Conservation (phyloP, 208 protist genomes). For the Acanthamoeba lenticulata region DNA sequence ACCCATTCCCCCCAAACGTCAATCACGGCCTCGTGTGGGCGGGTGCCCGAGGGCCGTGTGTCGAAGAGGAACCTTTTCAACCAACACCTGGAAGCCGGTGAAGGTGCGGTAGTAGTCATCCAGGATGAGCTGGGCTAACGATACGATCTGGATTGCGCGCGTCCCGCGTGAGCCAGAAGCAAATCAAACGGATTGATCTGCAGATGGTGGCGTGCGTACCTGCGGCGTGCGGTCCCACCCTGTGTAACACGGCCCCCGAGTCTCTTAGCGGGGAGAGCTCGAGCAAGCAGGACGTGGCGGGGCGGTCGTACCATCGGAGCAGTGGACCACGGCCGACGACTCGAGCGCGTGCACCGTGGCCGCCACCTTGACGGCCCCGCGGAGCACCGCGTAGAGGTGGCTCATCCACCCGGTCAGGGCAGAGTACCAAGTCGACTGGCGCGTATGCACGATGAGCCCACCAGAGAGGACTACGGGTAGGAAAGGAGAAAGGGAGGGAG, state of each 20-base stretch:
- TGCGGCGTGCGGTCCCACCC: no score
- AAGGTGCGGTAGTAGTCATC: conserved; percentile 92
- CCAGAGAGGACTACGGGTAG: no score
- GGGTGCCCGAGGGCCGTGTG: not conserved
- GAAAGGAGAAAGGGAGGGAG: no score
- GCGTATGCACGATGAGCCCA: no score
- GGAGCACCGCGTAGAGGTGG: conserved; percentile 4
- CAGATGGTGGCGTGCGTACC: no score
- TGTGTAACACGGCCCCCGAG: no score
- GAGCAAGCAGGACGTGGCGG: conserved; percentile 87
- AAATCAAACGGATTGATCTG: not conserved
- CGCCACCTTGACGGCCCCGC: not conserved
- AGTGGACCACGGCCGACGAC: not conserved
- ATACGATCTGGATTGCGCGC: conserved; percentile 35
- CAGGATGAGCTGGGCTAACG: conserved; percentile 89
- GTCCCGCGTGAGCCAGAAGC: no score
- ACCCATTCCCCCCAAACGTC: not conserved
- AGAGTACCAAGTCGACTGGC: not conserved
- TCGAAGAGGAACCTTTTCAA: conserved; percentile 87
- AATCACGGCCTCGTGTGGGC: no score
- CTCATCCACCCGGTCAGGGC: conserved; percentile 23
- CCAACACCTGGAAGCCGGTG: conserved; percentile 88
- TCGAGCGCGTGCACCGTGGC: not conserved
- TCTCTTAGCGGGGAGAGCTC: no score
- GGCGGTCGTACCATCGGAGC: conserved; percentile 94